Evolutionary conservation across 108 stramenopile genomes (phyloP).

Genomic region (Cyclotella cryptica): DNA sequence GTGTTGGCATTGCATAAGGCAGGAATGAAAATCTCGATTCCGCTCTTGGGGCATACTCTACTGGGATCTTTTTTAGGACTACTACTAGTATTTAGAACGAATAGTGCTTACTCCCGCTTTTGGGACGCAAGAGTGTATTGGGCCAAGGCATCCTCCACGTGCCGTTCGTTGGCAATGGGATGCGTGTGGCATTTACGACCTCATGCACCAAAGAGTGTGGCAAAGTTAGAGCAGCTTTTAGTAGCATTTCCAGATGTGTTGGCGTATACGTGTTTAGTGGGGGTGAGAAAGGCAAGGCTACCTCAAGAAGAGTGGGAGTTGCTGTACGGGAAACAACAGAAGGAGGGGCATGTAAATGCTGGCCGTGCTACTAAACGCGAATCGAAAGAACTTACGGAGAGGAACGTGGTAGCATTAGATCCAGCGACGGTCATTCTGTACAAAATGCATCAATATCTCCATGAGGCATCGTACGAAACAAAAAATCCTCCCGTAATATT

Average conservation of each 20-base stretch:
- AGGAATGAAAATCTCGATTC: constrained; percentile 24
- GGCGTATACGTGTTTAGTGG: constrained; percentile 44
- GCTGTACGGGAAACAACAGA: constrained; percentile 25
- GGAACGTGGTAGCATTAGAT: constrained; percentile 3
- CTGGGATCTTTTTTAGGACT: constrained; percentile 65
- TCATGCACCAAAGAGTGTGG: constrained; percentile 30
- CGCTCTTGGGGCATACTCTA: constrained; percentile 57
- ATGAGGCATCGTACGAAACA: constrained; percentile 24
- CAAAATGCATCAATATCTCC: constrained; percentile 25
- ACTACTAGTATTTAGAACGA: constrained; percentile 82
- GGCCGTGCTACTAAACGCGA: neutral
- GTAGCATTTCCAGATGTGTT: constrained; percentile 53
- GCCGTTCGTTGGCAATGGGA: constrained; percentile 61
- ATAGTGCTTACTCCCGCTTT: constrained; percentile 68
- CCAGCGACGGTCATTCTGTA: constrained; percentile 7
- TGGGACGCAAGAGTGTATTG: constrained; percentile 70
- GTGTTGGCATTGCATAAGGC: constrained; percentile 14
- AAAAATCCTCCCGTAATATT: constrained; percentile 16
- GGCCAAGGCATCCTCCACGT: constrained; percentile 44
- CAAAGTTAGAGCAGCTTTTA: constrained; percentile 43
- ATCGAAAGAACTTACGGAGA: neutral
- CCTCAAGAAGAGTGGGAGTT: constrained; percentile 41
- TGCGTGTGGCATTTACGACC: constrained; percentile 34
- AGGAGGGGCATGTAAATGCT: constrained; percentile 16
- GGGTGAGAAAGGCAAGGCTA: constrained; percentile 23